Base-by-base conservation (phyloP, 768 basidiomycete genomes). In the Russula griseocarnosa region DNA sequence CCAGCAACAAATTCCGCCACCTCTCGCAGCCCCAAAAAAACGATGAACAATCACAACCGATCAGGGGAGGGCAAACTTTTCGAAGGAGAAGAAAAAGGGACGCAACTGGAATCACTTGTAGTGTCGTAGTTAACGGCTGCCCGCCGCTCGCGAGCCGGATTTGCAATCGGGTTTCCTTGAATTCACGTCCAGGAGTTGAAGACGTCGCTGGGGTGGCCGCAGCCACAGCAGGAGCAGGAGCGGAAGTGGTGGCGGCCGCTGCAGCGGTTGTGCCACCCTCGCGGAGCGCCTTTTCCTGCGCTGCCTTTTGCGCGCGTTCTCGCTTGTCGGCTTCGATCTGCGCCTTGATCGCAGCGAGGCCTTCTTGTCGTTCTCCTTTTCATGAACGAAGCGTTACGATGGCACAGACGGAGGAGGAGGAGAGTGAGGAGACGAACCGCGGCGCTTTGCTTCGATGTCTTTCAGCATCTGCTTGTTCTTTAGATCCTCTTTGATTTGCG, bases 241-340 rank as follows among this genome's bases (percentile, higher is more conserved):
- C 42, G 0, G 79, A 66, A 0, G 79, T 67, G 0, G 76, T 69
- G 0, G 80, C 63, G 3, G 79, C 67, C 8, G 76, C 67, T 9
- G 76, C 69, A 5, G n/a, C 68, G 13, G 76, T 68, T 5, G 34
- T 5, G n/a, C 78, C 66, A 1, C 95, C 95, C 40, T 96, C 93
- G 36, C 95, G 83, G 8, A 95, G 73, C 0, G 94, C 95, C 73
- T 98, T 98, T 76, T 98, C 96, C 53, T 86, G 79, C 0, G 94
- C 94, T 1, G 86, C 80, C 70, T 91, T 94, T 72, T 90, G 94
- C 0, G 92, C 92, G 22, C 96, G 85, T 10, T 84, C 87, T 58
- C 84, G 83, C 77, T 94, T 98, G 78, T 97, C 95, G 0, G 87
- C 91, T 74, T 95, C 94, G 68, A 98, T 97, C 73, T 97, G 94